Base-by-base conservation (phyloP, 2,329 filamentous ascomycete genomes). In the Aspergillus proliferans region DNA sequence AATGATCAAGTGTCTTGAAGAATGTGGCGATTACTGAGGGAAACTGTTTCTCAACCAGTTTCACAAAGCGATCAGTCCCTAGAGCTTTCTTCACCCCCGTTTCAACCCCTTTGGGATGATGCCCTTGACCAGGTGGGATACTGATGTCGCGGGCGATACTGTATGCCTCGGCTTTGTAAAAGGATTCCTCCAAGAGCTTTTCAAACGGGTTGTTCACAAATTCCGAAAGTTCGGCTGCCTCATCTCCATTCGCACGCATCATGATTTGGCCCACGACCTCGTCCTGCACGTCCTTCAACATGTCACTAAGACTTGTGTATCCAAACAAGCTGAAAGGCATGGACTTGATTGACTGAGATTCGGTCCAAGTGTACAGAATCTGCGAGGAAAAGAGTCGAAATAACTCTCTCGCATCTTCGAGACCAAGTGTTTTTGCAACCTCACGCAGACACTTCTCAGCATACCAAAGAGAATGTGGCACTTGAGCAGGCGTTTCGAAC, bases 251-350 rank as follows among this genome's bases (percentile, higher is more conserved):
- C 1, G 81, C 83, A 53, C 88, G 84, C 86, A 96, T 93, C 34
- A 92, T 76, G 62, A 92, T 81, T 52, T 96, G 81, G 1, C 86
- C 89, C 15, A 86, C 80, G 4, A 87, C 79, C 67, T 98, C 93
- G 28, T 85, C 81, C 63, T 89, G 82, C 5, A 87, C 82, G 51
- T 87, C 82, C 5, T 68, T 62, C 2, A 96, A 68, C 46, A 98
- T 78, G 4, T 88, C 83, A 15, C 76, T 66, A 2, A 97, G 76
- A 14, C 71, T 81, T 1, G 69, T 50, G 62, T 94, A 98, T 1
- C 84, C 86, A 66, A 98, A 98, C 2, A 93, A 87, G n/a, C 77
- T 74, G 61, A 81, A 95, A 0, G 93, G 92, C 44, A 98, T 87
- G 3, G 82, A 76, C n/a, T 79, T 74, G 6, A 95, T 73, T 1